A percentile compares a stretch with the other conserved stretches of the same genome.
Evolutionary conservation across 169 alveolate species (phyloP).

Genomic region (Cryptosporidium tyzzeri): DNA sequence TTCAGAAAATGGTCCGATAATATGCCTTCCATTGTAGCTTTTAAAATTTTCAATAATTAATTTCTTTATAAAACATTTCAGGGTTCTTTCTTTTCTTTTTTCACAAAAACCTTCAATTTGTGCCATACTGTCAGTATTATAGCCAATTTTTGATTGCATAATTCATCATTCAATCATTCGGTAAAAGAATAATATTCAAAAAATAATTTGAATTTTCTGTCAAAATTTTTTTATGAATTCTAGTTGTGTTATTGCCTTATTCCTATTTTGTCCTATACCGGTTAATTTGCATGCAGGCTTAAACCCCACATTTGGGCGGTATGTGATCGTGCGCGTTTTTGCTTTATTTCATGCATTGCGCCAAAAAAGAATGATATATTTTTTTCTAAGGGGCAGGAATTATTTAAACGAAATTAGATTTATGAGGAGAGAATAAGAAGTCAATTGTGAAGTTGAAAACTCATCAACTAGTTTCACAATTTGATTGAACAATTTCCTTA

Average conservation of each 20-base stretch:
- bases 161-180: slow-evolving; percentile 20
- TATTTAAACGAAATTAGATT: neutral
- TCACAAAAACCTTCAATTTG: slow-evolving; percentile 8
- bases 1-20: slow-evolving; percentile 88
- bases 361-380: neutral
- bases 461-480: neutral
- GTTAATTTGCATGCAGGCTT: slow-evolving; percentile 41
- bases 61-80: slow-evolving; percentile 76
- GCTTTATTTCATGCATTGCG: slow-evolving; percentile 37
- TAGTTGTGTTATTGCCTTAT: slow-evolving; percentile 1
- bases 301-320: slow-evolving; percentile 61
- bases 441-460: neutral
- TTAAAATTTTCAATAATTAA: slow-evolving; percentile 86
- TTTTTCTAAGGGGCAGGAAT: neutral
- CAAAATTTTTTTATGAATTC: neutral
- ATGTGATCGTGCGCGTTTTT: neutral
- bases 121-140: neutral
- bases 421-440: neutral
- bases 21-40: slow-evolving; percentile 92
- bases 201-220: neutral
- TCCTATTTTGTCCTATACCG: slow-evolving; percentile 52
- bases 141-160: neutral
- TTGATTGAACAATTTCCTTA: neutral
- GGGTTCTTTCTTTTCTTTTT: slow-evolving; percentile 24
- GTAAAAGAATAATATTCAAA: neutral